phyloP scores from a whole-genome alignment of 75 land plant genomes.

The Pinus taeda region DNA sequence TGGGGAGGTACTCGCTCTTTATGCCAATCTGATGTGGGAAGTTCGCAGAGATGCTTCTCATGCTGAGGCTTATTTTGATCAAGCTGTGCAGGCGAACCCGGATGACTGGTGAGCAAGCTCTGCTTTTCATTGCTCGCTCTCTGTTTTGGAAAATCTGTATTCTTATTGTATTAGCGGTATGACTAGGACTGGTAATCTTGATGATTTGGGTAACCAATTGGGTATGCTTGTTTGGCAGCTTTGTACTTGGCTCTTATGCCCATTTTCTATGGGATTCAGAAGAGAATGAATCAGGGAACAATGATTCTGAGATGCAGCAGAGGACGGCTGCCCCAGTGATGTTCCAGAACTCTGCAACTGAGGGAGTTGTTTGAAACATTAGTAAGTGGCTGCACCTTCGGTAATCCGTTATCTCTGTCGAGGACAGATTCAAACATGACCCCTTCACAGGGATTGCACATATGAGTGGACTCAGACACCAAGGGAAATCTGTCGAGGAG shows the following conservation, averaged over 20 bases:
- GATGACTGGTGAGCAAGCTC: conserved; percentile 50
- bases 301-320: conserved; percentile 5
- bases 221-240: conserved; percentile 35
- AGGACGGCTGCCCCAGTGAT: background rate
- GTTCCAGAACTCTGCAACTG: background rate
- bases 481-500: no score
- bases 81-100: conserved; percentile 60
- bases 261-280: conserved; percentile 67
- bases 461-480: no score
- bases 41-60: conserved; percentile 36
- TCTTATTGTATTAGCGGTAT: background rate
- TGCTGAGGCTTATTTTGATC: conserved; percentile 58
- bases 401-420: background rate
- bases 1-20: conserved; percentile 58
- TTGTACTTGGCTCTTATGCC: conserved; percentile 65
- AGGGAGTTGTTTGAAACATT: background rate
- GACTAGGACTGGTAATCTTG: background rate
- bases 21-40: conserved; percentile 72
- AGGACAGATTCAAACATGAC: no score
- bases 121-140: background rate
- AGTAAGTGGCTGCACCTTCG: background rate
- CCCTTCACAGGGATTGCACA: no score
- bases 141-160: background rate
- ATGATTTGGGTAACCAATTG: background rate
- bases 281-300: conserved; percentile 37